These are phyloP conservation scores for Agastache rugosa DNA, from an alignment of 257 asterid genomes.

Conservation along the genomic window DNA sequence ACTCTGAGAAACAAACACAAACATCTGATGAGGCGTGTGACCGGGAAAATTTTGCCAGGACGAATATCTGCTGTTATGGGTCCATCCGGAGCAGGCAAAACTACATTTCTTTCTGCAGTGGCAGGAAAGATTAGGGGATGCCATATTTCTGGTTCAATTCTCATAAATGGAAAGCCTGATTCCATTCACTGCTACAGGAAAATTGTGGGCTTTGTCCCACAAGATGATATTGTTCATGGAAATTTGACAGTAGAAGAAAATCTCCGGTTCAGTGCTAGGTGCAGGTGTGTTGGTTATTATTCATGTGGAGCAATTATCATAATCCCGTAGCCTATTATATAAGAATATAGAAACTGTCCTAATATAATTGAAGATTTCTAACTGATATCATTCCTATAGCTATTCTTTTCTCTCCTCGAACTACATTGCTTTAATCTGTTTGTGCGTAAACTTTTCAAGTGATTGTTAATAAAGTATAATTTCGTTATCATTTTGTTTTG, in stretches of 20 bases:
- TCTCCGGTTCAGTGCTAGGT: conserved; percentile 89
- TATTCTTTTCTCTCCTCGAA: neutral
- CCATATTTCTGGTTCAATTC: conserved; percentile 72
- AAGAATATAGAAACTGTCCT: conserved; percentile 20
- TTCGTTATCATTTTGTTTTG: conserved; percentile 5
- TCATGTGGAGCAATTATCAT: conserved; percentile 28
- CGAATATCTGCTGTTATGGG: conserved; percentile 97
- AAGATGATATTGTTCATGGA: conserved; percentile 97
- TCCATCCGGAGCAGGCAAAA: conserved; percentile 98
- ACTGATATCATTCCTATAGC: conserved; percentile 19
- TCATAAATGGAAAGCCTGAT: conserved; percentile 78
- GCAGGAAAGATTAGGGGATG: conserved; percentile 80
- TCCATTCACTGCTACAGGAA: conserved; percentile 80
- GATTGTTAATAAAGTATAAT: conserved; percentile 16
- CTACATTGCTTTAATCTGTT: neutral
- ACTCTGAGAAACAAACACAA: conserved; percentile 73
- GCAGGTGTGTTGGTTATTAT: conserved; percentile 69
- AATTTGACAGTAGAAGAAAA: conserved; percentile 95
- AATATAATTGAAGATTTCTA: conserved; percentile 1
- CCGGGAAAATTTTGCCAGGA: conserved; percentile 81
- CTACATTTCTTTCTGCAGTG: conserved; percentile 93
- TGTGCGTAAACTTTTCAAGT: conserved; percentile 18
- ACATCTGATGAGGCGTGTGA: conserved; percentile 87
- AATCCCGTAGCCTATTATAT: conserved; percentile 18
- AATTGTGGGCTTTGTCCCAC: conserved; percentile 92